Evolutionary conservation across 805 yeast genomes (phyloP), one percentile per base, ranked within the genome.

Genomic region (Ascoidea asiatica): DNA sequence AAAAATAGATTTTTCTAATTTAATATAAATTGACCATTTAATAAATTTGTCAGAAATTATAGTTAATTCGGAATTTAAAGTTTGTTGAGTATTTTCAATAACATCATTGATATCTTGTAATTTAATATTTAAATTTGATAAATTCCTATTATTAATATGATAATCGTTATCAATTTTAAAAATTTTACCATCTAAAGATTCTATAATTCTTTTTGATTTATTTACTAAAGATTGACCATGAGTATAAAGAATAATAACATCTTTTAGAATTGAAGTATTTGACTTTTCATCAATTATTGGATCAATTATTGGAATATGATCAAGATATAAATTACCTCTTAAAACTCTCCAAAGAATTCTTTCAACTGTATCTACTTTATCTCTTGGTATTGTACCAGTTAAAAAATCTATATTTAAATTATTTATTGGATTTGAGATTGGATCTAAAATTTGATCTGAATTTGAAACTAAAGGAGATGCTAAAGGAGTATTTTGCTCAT

Each of bases 281-380:
- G 78, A 54, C 55, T 76, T 71, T 39, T 73, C 60, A 54, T 86
- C 94, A 55, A 73, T 74, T 43, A 87, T 64, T 19, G 78, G 74
- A 53, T 81, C 84, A 5, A 73, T 73, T 47, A 90, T 76, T 52
- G 84, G 92, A 41, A 74, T 72, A 50, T 82, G 74, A 52, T 80
- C 79, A 60, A 89, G 75, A 56, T 74, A 86, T 51, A 94, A 67
- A 60, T 92, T 92, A 56, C 98, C 98, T 60, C 98, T 78, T 50
- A 90, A 72, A 18, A 87, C 78, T 64, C 99, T 75, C 95, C 96
- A 92, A 41, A 88, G 65, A 46, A 92, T 86, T 54, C 79, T 83
- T 58, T 88, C 88, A 50, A 92, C 67, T 1, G 81, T 69, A 15
- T 72, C 75, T 21, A 87, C 70, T 56, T 82, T 83, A 8, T 69